Conservation (phyloP, 495 filamentous ascomycete genomes). For the Penicillium desertorum region DNA sequence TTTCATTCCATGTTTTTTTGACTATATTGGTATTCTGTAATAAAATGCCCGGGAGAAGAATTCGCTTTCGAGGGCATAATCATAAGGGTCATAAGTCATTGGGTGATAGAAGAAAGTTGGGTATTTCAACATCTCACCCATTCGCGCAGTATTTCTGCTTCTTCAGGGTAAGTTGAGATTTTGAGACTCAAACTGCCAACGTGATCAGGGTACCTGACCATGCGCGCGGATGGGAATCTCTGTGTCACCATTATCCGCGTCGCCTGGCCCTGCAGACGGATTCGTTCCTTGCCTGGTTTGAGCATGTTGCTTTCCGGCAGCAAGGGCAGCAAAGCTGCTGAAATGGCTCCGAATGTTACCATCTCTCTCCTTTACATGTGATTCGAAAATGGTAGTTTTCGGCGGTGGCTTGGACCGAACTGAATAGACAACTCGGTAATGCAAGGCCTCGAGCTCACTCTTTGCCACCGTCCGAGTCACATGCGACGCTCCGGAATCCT, state of each 20-base stretch:
- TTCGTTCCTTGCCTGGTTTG: not conserved
- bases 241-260: not conserved
- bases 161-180: not conserved
- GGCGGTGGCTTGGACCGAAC: conserved; percentile 65
- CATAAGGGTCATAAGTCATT: conserved; percentile 15
- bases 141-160: not conserved
- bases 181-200: not conserved
- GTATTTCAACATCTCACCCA: not conserved
- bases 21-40: conserved; percentile 31
- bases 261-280: not conserved
- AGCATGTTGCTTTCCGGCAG: not conserved
- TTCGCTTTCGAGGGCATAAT: conserved; percentile 15
- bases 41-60: conserved; percentile 10
- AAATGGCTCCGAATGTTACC: conserved; percentile 18
- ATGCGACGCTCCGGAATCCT: conserved; percentile 70
- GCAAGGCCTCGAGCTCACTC: conserved; percentile 65
- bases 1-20: conserved; percentile 32
- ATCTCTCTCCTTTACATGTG: conserved; percentile 25
- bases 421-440: conserved; percentile 66
- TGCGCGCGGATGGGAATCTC: conserved; percentile 22
- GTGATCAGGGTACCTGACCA: conserved; percentile 4
- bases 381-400: conserved; percentile 57
- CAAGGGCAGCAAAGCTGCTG: conserved; percentile 2
- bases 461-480: conserved; percentile 73
- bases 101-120: not conserved